Evolutionary conservation across 352 stramenopile species (phyloP), one percentile per base, ranked within the genome.

Genomic region (Globisporangium carolinianum): DNA sequence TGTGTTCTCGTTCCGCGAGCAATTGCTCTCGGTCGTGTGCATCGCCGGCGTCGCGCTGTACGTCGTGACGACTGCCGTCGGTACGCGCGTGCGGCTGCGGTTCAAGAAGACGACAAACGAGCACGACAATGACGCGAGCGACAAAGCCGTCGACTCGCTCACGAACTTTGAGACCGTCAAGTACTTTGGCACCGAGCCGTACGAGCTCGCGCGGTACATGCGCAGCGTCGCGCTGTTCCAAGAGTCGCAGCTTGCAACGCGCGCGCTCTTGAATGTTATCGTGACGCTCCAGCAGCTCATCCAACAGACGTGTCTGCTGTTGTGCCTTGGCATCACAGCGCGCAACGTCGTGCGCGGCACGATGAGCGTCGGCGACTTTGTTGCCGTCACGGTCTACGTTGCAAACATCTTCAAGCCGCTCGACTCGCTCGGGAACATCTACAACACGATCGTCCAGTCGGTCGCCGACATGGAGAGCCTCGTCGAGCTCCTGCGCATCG

Each of bases 111-210:
- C 89, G 58, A 95, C 86, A 1, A 97, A 97, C 60, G 74, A 94
- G 46, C 85, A 98, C 68, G 95, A 98, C 67, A 99, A 99, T 75
- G 85, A 98, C 55, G 97, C 86, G 47, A 96, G 98, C 62, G 95
- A 98, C 60, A 96, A 95, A 51, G 82, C 90, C 2, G 97, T 96
- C 2, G 97, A 99, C 67, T 97, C 80, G n/a, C 73, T 98, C n/a
- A 84, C 97, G 14, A 98, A 98, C 61, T 98, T 98, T 63, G 95
- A 99, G 70, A 98, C 92, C 0, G 94, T 99, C 59, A 98, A 99
- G 68, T 97, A 97, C 61, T 98, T 98, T 60, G 97, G 90, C 41
- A 94, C 86, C 1, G 95, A 98, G 69, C 74, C 91, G 36, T 98
- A 97, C 60, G 95, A 98, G 61, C 75, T 87, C 8, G 56, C 77